These are phyloP conservation scores for Hypoxylon sp. DNA, from an alignment of 2,329 filamentous ascomycete species.

Conservation along the genomic window DNA sequence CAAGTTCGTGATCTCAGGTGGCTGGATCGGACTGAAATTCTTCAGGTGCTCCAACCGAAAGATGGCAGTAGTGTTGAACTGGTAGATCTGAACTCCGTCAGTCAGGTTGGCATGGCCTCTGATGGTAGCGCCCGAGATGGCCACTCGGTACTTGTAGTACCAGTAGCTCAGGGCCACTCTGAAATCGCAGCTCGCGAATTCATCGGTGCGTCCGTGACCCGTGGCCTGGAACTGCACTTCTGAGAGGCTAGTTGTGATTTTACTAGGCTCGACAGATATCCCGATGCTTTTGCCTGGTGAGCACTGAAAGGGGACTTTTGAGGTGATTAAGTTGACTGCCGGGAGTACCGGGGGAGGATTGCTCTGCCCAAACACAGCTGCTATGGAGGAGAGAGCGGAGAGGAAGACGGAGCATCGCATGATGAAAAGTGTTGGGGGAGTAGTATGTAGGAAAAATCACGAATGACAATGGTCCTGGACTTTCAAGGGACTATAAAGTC, in stretches of 20 bases:
- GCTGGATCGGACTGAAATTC: constrained; percentile 20
- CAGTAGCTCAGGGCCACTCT: constrained; percentile 22
- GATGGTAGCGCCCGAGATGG: constrained; percentile 21
- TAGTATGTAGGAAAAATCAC: neutral
- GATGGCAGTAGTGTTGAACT: constrained; percentile 23
- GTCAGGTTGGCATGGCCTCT: constrained; percentile 24
- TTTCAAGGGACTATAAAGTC: neutral
- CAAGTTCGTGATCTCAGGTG: constrained; percentile 27
- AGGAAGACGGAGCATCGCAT: constrained; percentile 12
- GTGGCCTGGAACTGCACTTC: constrained; percentile 22
- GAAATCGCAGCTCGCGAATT: constrained; percentile 18
- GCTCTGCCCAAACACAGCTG: constrained; percentile 7
- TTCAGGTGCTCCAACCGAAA: constrained; percentile 30
- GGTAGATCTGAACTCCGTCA: constrained; percentile 17
- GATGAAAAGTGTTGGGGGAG: neutral
- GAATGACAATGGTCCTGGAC: neutral
- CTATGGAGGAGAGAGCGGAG: neutral
- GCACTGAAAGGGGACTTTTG: constrained; percentile 16
- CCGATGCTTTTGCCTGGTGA: constrained; percentile 29
- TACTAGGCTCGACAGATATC: constrained; percentile 9
- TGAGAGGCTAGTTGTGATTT: constrained; percentile 19
- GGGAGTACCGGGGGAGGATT: constrained; percentile 6
- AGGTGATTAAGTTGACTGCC: constrained; percentile 12
- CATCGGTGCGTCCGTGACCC: constrained; percentile 15
- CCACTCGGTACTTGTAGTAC: constrained; percentile 27